Percentiles rank a stretch among this genome's conserved stretches.
phyloP scores from a whole-genome alignment of 176 grass and related monocot species.

The Cymbopogon citratus region DNA sequence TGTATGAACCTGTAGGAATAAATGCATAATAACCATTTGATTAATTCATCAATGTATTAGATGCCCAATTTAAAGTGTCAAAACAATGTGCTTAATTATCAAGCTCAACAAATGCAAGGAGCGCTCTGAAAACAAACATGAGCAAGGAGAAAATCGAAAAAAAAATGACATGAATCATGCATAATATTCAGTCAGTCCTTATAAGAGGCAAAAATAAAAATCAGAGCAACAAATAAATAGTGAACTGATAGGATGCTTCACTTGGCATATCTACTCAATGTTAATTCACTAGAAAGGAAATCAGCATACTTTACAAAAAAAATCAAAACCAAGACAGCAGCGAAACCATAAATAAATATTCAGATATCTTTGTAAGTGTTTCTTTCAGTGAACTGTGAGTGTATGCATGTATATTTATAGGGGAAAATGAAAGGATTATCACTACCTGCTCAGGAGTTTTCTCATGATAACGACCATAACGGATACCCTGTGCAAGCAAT shows the following conservation, averaged over 20 bases:
- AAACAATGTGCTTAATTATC: neutral
- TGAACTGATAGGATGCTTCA: neutral
- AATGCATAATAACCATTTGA: neutral
- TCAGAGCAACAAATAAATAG: neutral
- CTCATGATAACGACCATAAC: slow-evolving; percentile 83
- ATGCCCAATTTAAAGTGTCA: neutral
- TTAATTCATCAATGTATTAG: neutral
- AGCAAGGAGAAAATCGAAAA: neutral
- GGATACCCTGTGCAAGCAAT: slow-evolving; percentile 80
- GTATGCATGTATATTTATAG: neutral
- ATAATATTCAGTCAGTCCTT: neutral
- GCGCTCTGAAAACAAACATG: neutral
- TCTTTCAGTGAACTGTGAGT: neutral
- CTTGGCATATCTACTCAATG: neutral
- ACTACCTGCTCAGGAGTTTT: slow-evolving; percentile 92
- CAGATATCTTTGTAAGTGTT: neutral
- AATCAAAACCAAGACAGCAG: neutral
- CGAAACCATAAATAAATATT: neutral
- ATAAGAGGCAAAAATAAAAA: too few species aligned
- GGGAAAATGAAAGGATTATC: neutral
- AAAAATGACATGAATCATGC: neutral
- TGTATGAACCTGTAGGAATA: neutral
- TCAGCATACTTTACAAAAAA: neutral
- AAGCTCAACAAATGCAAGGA: neutral
- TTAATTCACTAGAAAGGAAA: neutral